Percentiles rank a stretch among this genome's conserved stretches.
phyloP scores from a whole-genome alignment of 306 rosid species.

The Glycine soja region DNA sequence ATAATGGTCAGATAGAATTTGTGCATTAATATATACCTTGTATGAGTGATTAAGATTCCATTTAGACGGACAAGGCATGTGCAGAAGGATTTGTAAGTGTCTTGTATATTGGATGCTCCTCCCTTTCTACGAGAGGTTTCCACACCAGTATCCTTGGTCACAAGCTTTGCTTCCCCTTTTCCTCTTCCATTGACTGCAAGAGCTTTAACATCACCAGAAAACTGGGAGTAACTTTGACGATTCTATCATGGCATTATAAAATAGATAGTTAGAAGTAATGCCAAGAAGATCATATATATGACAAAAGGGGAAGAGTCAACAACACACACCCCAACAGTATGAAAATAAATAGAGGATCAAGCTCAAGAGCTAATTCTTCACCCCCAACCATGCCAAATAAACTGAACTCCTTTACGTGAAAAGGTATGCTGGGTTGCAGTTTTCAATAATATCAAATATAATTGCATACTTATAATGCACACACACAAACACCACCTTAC shows the following conservation, averaged over 20 bases:
- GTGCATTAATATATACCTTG: constrained; percentile 63
- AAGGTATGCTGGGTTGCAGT: background rate
- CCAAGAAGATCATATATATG: background rate
- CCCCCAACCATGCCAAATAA: constrained; percentile 16
- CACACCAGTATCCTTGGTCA: constrained; percentile 51
- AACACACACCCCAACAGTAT: constrained; percentile 7
- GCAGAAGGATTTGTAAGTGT: constrained; percentile 69
- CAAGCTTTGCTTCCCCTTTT: constrained; percentile 63
- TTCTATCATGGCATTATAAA: constrained; percentile 60
- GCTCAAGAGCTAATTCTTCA: constrained; percentile 28
- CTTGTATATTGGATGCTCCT: constrained; percentile 55
- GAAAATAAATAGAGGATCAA: constrained; percentile 25
- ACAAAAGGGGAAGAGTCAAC: constrained; percentile 16
- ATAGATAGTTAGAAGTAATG: constrained; percentile 19
- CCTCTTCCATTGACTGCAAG: constrained; percentile 69
- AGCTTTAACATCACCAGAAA: constrained; percentile 66
- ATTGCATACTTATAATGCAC: background rate
- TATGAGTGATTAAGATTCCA: constrained; percentile 92
- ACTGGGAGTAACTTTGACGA: constrained; percentile 84
- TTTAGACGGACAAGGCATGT: constrained; percentile 84
- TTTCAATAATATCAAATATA: constrained; percentile 24
- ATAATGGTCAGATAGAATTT: constrained; percentile 2
- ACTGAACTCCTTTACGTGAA: constrained; percentile 5
- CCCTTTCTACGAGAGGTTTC: constrained; percentile 61
- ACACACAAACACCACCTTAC: constrained; percentile 18